These are phyloP conservation scores for Solanum microdontum DNA, from an alignment of 257 asterid species.

Conservation along the genomic window DNA sequence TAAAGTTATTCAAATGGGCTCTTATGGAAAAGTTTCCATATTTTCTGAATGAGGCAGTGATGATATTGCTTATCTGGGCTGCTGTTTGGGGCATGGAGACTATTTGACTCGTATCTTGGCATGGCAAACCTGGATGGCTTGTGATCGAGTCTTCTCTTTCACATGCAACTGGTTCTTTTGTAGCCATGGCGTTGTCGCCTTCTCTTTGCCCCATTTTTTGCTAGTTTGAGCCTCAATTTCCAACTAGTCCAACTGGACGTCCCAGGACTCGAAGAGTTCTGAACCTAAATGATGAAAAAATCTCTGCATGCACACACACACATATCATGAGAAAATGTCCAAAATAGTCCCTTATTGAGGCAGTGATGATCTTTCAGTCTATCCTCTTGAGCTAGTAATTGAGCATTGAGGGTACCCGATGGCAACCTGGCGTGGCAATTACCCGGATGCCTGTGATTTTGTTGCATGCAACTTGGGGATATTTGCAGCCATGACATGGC, in stretches of 20 bases:
- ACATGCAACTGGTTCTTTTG: not conserved
- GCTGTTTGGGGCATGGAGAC: not conserved
- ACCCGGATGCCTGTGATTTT: not conserved
- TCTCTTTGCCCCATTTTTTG: not conserved
- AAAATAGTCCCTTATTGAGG: not conserved
- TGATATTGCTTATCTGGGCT: not conserved
- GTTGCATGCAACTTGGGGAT: not conserved
- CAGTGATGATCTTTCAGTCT: not conserved
- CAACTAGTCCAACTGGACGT: not conserved
- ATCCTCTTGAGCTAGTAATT: not conserved
- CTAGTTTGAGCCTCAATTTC: conserved; percentile 3
- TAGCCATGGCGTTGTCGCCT: not conserved
- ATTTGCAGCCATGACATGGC: not conserved
- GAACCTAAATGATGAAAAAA: not conserved
- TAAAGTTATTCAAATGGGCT: not conserved
- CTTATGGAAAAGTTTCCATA: not conserved
- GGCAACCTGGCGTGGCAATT: not conserved
- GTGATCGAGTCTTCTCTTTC: not conserved
- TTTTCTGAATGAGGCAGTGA: not conserved
- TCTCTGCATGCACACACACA: not conserved
- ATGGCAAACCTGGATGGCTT: conserved; percentile 16
- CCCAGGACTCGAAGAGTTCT: not conserved
- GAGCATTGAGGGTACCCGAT: not conserved
- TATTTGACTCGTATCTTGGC: conserved; percentile 14
- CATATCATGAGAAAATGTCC: not conserved